Evolutionary conservation across 2,329 filamentous ascomycete species (phyloP), one percentile per base, ranked within the genome.

Genomic region (Dichotomopilus funicola): DNA sequence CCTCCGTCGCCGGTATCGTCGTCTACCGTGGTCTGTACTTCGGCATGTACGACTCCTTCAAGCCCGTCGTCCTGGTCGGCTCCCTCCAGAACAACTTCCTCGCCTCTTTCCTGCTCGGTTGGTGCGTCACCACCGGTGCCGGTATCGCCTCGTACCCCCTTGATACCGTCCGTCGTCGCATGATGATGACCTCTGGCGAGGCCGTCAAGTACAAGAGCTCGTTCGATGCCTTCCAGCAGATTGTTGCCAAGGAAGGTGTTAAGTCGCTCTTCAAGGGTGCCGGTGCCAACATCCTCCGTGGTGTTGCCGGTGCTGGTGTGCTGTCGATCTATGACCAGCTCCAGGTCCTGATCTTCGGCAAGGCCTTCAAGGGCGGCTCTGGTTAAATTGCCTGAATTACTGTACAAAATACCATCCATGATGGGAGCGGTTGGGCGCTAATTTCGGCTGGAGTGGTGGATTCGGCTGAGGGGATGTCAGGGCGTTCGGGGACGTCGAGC

Each of bases 21-120:
- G 94, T 99, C 81, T 99, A 99, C 90, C 94, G 94, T 90, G 94
- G 94, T 96, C 91, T 99, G 71, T 99, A 99, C 91, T 99, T 99
- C 88, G 94, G 94, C 76, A 88, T 99, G 88, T 99, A 99, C 91
- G 94, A 99, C 83, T 99, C 94, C 70, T 87, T 99, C 85, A 99
- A 99, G 91, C 94, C 94, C 70, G 89, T 97, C 73, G 77, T 97
- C 79, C 90, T 99, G 66, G 85, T 88, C 75, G 94, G 94, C 75
- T 63, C 75, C 76, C 90, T 99, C 70, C 85, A 91, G 81, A 91
- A 91, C 82, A 96, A 92, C 89, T 99, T 99, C 91, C 82, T 99
- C 72, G 94, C 94, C 77, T 99, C 94, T 68, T 99, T 99, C 91
- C 73, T 84, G 74, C 94, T 99, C 78, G 94, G 94, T 75, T 99